Evolutionary conservation across 179 eudicot species (phyloP), one percentile per base, ranked within the genome.

Genomic region (Amaranthus tricolor): DNA sequence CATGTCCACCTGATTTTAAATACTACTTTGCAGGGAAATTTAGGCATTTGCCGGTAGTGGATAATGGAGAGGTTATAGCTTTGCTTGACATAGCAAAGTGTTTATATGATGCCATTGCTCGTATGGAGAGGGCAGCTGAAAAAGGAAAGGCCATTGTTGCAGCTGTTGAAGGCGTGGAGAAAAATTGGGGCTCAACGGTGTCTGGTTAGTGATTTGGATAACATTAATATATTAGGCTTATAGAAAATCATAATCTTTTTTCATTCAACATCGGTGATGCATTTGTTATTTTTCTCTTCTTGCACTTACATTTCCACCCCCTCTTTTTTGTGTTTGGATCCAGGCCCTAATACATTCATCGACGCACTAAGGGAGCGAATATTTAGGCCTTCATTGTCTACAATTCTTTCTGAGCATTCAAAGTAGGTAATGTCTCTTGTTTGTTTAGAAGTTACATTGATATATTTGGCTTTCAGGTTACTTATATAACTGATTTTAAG

Each of bases 111-210:
- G 98, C 97, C 73, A 93, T 96, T 76, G 97, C 97, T 57, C 96
- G 96, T 51, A 86, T 96, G 97, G 99, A 96, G 77, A 86, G 96
- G 86, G 99, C 93, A 62, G 91, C 96, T 81, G 99, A 96, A 82
- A 93, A 96, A 80, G 99, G 97, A 60, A 96, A 96, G 82, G 97
- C 98, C 75, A 89, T 96, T 77, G 96, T 88, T 20, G 91, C 97
- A 76, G 94, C 99, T 65, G 98, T 94, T 79, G 99, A 96, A 88
- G 98, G 99, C 70, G 96, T 96, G 78, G 99, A 96, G 80, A 96
- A 89, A 84, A 89, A 89, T 48, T 93, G 98, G 99, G 98, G 98
- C 7, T 77, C 96, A 70, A 84, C 98, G 56, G 84, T 43, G 62
- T 80, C 97, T 81, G 96, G 98, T 94, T 72, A 53, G 97, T 86